Evolutionary conservation across 2,329 filamentous ascomycete genomes (phyloP).

Genomic region (Immersiporthe knoxdaviesiana): DNA sequence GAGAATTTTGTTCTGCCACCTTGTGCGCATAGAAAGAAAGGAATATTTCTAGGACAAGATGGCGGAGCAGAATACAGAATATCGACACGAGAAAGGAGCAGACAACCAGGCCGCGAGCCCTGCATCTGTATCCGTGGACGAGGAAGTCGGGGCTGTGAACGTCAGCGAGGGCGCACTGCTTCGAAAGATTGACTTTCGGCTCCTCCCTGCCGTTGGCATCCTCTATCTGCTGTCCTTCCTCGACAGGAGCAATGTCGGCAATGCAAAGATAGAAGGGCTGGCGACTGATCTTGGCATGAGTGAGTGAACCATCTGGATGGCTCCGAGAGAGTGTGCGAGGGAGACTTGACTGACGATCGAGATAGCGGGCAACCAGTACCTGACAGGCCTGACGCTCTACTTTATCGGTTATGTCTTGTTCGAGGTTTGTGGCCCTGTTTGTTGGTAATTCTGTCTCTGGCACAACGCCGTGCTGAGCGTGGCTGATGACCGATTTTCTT

Average conservation of each 20-base stretch:
- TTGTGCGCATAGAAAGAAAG: background rate
- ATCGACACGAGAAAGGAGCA: conserved; percentile 17
- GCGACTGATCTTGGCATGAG: conserved; percentile 56
- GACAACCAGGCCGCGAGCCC: conserved; percentile 7
- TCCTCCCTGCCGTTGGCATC: conserved; percentile 58
- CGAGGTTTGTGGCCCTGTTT: conserved; percentile 43
- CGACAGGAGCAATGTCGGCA: conserved; percentile 63
- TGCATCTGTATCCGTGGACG: conserved; percentile 17
- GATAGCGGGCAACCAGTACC: conserved; percentile 62
- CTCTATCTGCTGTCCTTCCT: conserved; percentile 61
- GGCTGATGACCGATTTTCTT: background rate
- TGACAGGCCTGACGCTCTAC: conserved; percentile 68
- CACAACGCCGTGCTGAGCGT: background rate
- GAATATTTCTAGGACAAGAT: background rate
- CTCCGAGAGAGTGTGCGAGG: background rate
- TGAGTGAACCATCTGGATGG: conserved; percentile 36
- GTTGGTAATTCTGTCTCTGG: no score
- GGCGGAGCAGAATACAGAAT: conserved; percentile 18
- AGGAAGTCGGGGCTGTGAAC: conserved; percentile 11
- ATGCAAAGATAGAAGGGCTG: conserved; percentile 61
- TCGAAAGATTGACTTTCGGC: conserved; percentile 56
- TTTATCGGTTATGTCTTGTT: conserved; percentile 65
- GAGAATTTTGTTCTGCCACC: background rate
- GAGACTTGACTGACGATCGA: conserved; percentile 11
- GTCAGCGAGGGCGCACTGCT: conserved; percentile 62